Evolutionary conservation across 768 basidiomycete species (phyloP).

Genomic region (Boletus pseudopeckii): DNA sequence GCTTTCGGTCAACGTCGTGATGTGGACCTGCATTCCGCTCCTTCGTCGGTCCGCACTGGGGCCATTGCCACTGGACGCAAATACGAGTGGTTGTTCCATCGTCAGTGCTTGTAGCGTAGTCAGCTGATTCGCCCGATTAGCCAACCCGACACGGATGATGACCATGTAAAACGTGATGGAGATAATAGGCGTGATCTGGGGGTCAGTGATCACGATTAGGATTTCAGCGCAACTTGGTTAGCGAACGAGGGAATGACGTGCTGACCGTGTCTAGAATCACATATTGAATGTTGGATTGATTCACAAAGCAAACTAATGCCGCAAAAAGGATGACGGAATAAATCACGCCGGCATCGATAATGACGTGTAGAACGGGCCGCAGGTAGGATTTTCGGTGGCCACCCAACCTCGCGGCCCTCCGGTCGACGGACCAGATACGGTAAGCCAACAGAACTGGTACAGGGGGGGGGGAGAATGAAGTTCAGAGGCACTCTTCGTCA

Average conservation of each 20-base stretch:
- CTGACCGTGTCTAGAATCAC: slow-evolving; percentile 37
- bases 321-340: slow-evolving; percentile 36
- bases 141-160: slow-evolving; percentile 36
- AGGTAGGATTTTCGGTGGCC: slow-evolving; percentile 7
- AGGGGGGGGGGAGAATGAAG: too few species aligned
- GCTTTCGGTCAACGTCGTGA: neutral
- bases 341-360: slow-evolving; percentile 38
- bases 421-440: slow-evolving; percentile 32
- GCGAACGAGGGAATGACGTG: neutral
- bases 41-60: neutral
- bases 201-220: neutral
- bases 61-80: neutral
- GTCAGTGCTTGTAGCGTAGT: too few species aligned
- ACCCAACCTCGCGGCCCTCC: slow-evolving; percentile 16
- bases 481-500: neutral
- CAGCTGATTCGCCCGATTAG: neutral
- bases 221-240: neutral
- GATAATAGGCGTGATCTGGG: slow-evolving; percentile 37
- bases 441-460: slow-evolving; percentile 26
- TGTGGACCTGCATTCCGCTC: slow-evolving; percentile 6
- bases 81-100: neutral
- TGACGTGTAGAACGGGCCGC: slow-evolving; percentile 24
- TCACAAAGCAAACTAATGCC: slow-evolving; percentile 30
- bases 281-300: slow-evolving; percentile 30
- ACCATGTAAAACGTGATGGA: slow-evolving; percentile 44